phyloP scores from a whole-genome alignment of 192 early-diverging fungal species.

The Funneliformis geosporum region DNA sequence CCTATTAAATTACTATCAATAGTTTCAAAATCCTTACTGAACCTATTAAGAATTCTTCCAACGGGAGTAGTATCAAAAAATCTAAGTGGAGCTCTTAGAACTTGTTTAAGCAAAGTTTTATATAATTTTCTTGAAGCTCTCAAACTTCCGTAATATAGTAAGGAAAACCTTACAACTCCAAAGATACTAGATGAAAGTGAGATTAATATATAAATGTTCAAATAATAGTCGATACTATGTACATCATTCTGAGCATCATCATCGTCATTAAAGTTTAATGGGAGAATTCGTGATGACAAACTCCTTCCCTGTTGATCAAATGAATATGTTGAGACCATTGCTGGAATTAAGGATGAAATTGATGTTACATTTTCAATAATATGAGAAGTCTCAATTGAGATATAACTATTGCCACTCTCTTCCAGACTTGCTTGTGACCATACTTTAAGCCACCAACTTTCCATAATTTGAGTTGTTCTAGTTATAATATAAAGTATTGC shows the following conservation, averaged over 20 bases:
- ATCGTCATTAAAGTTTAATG: background rate
- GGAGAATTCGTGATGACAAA: background rate
- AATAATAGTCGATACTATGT: slow-evolving; percentile 61
- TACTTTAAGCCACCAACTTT: slow-evolving; percentile 38
- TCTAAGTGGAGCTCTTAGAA: slow-evolving; percentile 70
- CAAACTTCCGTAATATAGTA: slow-evolving; percentile 50
- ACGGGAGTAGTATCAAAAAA: slow-evolving; percentile 94
- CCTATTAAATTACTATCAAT: slow-evolving; percentile 63
- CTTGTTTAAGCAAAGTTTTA: slow-evolving; percentile 50
- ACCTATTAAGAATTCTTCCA: slow-evolving; percentile 80
- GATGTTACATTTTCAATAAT: background rate
- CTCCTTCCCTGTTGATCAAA: background rate
- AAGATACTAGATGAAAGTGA: slow-evolving; percentile 48
- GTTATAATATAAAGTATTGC: slow-evolving; percentile 44
- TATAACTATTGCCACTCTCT: no score
- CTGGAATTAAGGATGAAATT: background rate
- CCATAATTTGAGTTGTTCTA: slow-evolving; percentile 43
- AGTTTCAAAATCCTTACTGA: slow-evolving; percentile 83
- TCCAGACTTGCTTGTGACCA: slow-evolving; percentile 1
- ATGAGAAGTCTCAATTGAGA: background rate
- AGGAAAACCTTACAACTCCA: slow-evolving; percentile 39
- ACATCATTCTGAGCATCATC: background rate
- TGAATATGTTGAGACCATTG: background rate
- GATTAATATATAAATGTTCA: slow-evolving; percentile 61
- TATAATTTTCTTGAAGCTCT: slow-evolving; percentile 62